A percentile compares a stretch with the other conserved stretches of the same genome.
These are phyloP conservation scores for Postia placenta DNA, from an alignment of 768 basidiomycete species.

Conservation along the genomic window DNA sequence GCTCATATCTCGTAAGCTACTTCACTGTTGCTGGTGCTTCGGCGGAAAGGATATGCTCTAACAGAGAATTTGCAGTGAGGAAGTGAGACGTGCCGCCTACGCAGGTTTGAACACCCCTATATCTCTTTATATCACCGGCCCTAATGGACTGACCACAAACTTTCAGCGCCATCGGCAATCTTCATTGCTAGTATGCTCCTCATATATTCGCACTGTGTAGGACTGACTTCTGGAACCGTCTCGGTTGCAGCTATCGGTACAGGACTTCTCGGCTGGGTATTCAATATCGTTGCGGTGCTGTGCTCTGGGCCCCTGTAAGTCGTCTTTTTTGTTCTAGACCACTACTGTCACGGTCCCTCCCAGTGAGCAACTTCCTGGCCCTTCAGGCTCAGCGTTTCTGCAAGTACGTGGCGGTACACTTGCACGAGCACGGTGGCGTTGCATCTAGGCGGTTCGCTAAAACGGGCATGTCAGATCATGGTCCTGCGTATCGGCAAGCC, in stretches of 20 bases:
- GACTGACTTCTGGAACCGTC: neutral
- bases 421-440: neutral
- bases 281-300: constrained; percentile 82
- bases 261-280: constrained; percentile 74
- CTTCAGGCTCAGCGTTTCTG: constrained; percentile 68
- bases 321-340: neutral
- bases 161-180: constrained; percentile 46
- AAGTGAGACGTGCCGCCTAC: constrained; percentile 74
- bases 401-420: constrained; percentile 31
- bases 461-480: constrained; percentile 51
- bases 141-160: neutral
- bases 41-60: no score
- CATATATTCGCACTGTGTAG: neutral
- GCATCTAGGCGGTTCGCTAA: neutral
- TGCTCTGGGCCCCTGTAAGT: constrained; percentile 74
- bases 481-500: constrained; percentile 66
- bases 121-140: neutral
- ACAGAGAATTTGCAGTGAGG: constrained; percentile 76
- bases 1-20: constrained; percentile 73
- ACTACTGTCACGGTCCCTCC: neutral
- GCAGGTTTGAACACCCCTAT: constrained; percentile 27
- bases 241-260: constrained; percentile 55
- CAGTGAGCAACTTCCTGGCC: constrained; percentile 60
- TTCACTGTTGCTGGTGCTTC: constrained; percentile 9
- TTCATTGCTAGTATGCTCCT: constrained; percentile 37